Evolutionary conservation across 805 yeast genomes (phyloP).

Genomic region (Hanseniaspora mollemarum): DNA sequence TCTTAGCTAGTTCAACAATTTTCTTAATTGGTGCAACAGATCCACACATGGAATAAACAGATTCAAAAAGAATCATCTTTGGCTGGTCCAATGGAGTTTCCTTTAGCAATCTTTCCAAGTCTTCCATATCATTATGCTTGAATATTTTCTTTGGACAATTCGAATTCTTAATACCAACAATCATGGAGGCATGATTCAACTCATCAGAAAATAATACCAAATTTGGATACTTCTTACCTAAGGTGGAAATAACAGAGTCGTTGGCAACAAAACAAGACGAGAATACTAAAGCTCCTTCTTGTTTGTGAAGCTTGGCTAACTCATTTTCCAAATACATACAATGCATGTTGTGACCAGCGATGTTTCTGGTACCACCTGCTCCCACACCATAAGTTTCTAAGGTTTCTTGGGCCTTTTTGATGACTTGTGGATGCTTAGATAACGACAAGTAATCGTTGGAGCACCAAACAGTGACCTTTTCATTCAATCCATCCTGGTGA

Average conservation of each 20-base stretch:
- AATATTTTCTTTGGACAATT: conserved; percentile 78
- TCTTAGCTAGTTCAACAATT: conserved; percentile 91
- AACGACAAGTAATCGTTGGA: conserved; percentile 95
- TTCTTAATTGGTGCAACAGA: conserved; percentile 86
- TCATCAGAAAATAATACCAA: conserved; percentile 88
- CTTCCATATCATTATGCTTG: conserved; percentile 78
- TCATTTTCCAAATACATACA: conserved; percentile 82
- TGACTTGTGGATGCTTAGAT: conserved; percentile 69
- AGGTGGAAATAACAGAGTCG: conserved; percentile 81
- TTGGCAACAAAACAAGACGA: conserved; percentile 95
- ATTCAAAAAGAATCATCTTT: conserved; percentile 90
- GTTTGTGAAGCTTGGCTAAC: conserved; percentile 81
- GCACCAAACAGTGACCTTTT: conserved; percentile 97
- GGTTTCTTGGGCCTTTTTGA: conserved; percentile 64
- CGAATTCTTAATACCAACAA: conserved; percentile 86
- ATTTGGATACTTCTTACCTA: conserved; percentile 83
- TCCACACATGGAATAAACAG: conserved; percentile 97
- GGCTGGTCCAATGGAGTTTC: conserved; percentile 79
- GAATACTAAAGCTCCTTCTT: conserved; percentile 89
- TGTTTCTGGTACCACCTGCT: conserved; percentile 98
- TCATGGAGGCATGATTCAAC: conserved; percentile 95
- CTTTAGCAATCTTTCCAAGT: conserved; percentile 68
- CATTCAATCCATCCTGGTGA: conserved; percentile 61
- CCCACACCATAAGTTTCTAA: conserved; percentile 91
- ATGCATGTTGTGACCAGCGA: conserved; percentile 90